Conservation (phyloP, 2,329 filamentous ascomycete species). For the Trichoderma arundinaceum region DNA sequence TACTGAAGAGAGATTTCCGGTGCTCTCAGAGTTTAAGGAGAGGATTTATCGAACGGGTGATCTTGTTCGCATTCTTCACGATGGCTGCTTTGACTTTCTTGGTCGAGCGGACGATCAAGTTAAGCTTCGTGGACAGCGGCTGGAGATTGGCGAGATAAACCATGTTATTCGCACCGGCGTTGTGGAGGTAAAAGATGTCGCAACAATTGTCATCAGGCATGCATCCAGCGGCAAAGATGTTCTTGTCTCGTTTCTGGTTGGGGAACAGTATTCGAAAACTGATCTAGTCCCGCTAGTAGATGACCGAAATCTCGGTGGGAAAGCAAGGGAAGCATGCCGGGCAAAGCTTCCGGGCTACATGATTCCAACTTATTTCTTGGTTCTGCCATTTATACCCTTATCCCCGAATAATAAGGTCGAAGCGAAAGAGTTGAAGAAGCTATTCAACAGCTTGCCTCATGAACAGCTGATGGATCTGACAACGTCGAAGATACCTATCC, state of each 20-base stretch:
- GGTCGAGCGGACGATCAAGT: conserved; percentile 90
- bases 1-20: conserved; percentile 77
- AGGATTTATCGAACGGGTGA: conserved; percentile 88
- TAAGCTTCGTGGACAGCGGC: conserved; percentile 84
- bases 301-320: conserved; percentile 48
- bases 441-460: conserved; percentile 68
- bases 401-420: conserved; percentile 92
- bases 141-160: conserved; percentile 93
- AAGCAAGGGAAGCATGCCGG: conserved; percentile 68
- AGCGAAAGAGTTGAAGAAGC: conserved; percentile 66
- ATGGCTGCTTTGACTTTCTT: conserved; percentile 84
- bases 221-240: conserved; percentile 77
- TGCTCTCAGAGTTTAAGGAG: conserved; percentile 60
- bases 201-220: conserved; percentile 76
- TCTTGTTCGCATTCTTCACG: conserved; percentile 78
- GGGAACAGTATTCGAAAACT: conserved; percentile 15
- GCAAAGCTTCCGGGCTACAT: conserved; percentile 80
- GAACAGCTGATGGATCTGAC: conserved; percentile 66
- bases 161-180: conserved; percentile 72
- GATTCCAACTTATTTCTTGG: conserved; percentile 84
- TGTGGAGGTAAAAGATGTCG: conserved; percentile 67
- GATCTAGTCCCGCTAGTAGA: conserved; percentile 40
- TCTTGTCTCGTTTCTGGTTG: conserved; percentile 74
- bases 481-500: conserved; percentile 35
- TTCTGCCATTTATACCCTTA: conserved; percentile 73